These are phyloP conservation scores for Cerioporus squamosus DNA, from an alignment of 1,284 basidiomycete genomes.

Conservation along the genomic window DNA sequence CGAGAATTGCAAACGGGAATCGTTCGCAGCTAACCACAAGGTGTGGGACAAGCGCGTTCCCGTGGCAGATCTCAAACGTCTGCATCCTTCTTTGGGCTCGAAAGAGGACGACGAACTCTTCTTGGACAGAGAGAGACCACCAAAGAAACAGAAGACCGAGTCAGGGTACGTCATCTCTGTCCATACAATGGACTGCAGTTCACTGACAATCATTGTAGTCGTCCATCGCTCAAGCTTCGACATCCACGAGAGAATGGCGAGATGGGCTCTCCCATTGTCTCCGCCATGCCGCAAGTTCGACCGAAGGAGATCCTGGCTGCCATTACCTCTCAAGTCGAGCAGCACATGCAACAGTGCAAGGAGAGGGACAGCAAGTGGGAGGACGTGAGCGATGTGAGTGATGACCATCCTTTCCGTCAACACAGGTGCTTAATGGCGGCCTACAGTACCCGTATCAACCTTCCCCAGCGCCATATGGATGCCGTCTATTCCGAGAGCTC, in stretches of 20 bases:
- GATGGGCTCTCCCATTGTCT: conserved; percentile 42
- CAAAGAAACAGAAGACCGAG: conserved; percentile 59
- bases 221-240: conserved; percentile 55
- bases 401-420: not conserved
- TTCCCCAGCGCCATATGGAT: conserved; percentile 49
- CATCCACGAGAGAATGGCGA: conserved; percentile 44
- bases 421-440: not conserved
- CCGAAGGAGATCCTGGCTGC: conserved; percentile 69
- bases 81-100: conserved; percentile 68
- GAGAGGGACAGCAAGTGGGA: conserved; percentile 86
- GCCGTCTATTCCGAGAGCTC: conserved; percentile 68
- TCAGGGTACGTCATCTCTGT: not conserved
- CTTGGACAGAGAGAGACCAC: conserved; percentile 72
- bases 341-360: conserved; percentile 66
- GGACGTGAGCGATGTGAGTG: conserved; percentile 79
- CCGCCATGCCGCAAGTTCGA: conserved; percentile 54
- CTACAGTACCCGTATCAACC: conserved; percentile 68
- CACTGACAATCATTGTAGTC: conserved; percentile 36
- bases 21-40: conserved; percentile 58
- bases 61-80: conserved; percentile 82
- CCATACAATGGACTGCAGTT: not conserved
- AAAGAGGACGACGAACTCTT: conserved; percentile 86
- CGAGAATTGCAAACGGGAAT: conserved; percentile 77
- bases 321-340: conserved; percentile 72
- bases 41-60: conserved; percentile 84